Evolutionary conservation across 148 eudicot genomes (phyloP).

Genomic region (Rhododendron williamsianum): DNA sequence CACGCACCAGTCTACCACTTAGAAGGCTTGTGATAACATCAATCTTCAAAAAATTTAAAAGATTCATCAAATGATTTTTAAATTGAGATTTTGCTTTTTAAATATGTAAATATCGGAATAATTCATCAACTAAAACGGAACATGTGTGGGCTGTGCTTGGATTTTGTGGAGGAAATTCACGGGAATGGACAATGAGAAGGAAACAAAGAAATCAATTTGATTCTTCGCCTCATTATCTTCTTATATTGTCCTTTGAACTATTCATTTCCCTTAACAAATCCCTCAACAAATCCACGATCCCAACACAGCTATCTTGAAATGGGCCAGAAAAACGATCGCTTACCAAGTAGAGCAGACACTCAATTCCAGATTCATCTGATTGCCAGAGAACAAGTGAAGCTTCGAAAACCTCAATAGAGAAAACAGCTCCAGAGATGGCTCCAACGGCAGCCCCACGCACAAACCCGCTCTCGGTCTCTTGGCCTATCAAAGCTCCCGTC

Average conservation of each 20-base stretch:
- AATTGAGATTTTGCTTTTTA: not conserved
- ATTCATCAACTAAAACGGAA: not conserved
- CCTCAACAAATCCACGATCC: not conserved
- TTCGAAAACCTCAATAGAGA: constrained; percentile 96
- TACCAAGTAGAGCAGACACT: constrained; percentile 89
- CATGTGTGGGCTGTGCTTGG: not conserved
- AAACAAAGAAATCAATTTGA: not conserved
- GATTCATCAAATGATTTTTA: not conserved
- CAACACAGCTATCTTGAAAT: not conserved
- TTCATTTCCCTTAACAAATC: not conserved
- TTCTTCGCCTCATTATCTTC: not conserved
- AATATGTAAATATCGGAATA: not conserved
- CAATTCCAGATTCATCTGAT: constrained; percentile 88
- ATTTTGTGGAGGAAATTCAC: not conserved
- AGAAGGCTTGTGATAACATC: constrained; percentile 92
- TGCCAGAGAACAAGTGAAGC: constrained; percentile 88
- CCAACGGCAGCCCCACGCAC: constrained; percentile 97
- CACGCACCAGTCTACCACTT: constrained; percentile 96
- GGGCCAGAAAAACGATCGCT: constrained; percentile 5
- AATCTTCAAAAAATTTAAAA: constrained; percentile 42
- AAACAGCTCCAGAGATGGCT: constrained; percentile 99
- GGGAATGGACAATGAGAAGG: not conserved
- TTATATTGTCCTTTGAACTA: not conserved
- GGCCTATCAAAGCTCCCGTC: constrained; percentile 98
- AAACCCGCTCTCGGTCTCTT: constrained; percentile 97